These are phyloP conservation scores for Naganishia albida DNA, from an alignment of 1,284 basidiomycete genomes.

Conservation along the genomic window DNA sequence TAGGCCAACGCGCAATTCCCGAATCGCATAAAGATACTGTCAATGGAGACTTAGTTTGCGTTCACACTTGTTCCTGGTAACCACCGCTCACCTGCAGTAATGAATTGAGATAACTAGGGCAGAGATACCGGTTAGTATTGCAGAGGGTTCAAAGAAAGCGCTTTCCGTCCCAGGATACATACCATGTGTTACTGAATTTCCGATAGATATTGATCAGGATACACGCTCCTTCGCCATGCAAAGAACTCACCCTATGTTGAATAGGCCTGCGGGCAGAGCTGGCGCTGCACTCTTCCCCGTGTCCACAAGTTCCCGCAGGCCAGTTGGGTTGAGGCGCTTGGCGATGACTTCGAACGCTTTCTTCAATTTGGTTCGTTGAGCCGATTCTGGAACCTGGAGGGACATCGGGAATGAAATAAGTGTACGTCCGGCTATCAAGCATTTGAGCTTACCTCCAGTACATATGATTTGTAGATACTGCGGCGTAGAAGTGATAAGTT, in stretches of 20 bases:
- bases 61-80: too few relatives aligned
- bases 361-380: slow-evolving; percentile 11
- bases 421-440: too few relatives aligned
- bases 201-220: not conserved
- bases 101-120: slow-evolving; percentile 50
- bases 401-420: not conserved
- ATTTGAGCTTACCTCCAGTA: not conserved
- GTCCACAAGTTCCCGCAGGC: slow-evolving; percentile 1
- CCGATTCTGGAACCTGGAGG: slow-evolving; percentile 5
- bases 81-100: slow-evolving; percentile 40
- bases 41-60: not conserved
- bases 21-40: slow-evolving; percentile 52
- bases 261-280: slow-evolving; percentile 49
- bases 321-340: slow-evolving; percentile 9
- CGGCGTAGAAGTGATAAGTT: not conserved
- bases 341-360: slow-evolving; percentile 22
- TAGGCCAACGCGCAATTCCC: slow-evolving; percentile 49
- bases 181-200: slow-evolving; percentile 48
- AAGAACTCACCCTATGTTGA: slow-evolving; percentile 50
- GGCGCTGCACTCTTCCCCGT: slow-evolving; percentile 8
- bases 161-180: slow-evolving; percentile 6
- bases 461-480: slow-evolving; percentile 23
- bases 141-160: not conserved
- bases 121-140: slow-evolving; percentile 5
- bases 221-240: not conserved